Evolutionary conservation across 2,329 filamentous ascomycete genomes (phyloP).

Genomic region (Pseudogymnoascus sp.): DNA sequence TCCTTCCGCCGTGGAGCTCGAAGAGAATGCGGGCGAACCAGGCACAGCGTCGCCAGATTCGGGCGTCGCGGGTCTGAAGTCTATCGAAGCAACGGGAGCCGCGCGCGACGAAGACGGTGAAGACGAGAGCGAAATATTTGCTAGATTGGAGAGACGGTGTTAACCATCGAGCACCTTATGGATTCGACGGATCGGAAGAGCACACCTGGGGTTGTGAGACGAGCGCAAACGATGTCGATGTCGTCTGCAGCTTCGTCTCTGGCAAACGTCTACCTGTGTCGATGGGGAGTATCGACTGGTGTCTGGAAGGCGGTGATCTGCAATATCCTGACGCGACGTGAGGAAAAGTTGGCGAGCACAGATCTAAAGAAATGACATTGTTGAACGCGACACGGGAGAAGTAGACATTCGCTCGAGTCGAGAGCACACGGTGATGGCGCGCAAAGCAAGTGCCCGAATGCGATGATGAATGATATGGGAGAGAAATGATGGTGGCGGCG

Average conservation of each 20-base stretch:
- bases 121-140: slow-evolving; percentile 28
- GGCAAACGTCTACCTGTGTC: slow-evolving; percentile 14
- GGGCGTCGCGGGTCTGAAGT: slow-evolving; percentile 33
- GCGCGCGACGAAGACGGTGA: slow-evolving; percentile 36
- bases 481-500: background rate
- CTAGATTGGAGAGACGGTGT: slow-evolving; percentile 15
- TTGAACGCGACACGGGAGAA: slow-evolving; percentile 17
- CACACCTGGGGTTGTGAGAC: slow-evolving; percentile 46
- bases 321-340: slow-evolving; percentile 10
- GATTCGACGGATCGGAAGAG: slow-evolving; percentile 12
- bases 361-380: slow-evolving; percentile 27
- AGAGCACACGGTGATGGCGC: slow-evolving; percentile 19
- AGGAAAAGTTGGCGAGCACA: slow-evolving; percentile 12
- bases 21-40: slow-evolving; percentile 51
- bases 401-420: slow-evolving; percentile 23
- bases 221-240: slow-evolving; percentile 51
- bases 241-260: slow-evolving; percentile 50
- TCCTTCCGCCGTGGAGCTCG: slow-evolving; percentile 50
- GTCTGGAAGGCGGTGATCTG: slow-evolving; percentile 10
- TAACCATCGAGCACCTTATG: background rate
- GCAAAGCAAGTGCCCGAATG: slow-evolving; percentile 11
- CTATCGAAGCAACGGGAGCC: slow-evolving; percentile 55
- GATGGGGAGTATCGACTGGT: slow-evolving; percentile 11
- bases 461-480: background rate
- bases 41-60: slow-evolving; percentile 18